Base-by-base conservation (phyloP, 352 stramenopile species). In the Pythium grandisporangium region DNA sequence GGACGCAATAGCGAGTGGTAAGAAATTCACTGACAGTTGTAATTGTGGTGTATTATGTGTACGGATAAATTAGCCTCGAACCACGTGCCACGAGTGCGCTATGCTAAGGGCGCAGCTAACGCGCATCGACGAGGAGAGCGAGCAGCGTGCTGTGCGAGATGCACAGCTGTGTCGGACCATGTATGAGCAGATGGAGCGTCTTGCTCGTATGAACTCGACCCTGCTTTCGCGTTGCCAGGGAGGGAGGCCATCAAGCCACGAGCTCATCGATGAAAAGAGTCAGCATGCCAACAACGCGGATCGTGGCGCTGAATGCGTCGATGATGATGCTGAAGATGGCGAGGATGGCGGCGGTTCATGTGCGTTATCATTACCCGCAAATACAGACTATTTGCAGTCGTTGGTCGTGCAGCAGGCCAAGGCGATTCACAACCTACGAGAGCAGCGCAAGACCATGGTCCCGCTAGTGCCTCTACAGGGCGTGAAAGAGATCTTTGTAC, bases 151-250 rank as follows among this genome's bases (percentile, higher is more conserved):
- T 12, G 26, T 32, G 19, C 29, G 37, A 5, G 68, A 80, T 26
- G 56, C 68, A 17, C 36, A 62, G 8, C 51, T 65, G 20, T 77
- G 68, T 19, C 32, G 59, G 2, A 47, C 42, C 6, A 73, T 80
- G 51, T 70, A 58, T 32, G 55, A 72, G 27, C 59, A 70, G 19
- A 65, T 80, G 51, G 50, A 80, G 48, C 48, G 53, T 20, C 51
- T 80, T 20, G 64, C 58, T 24, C 45, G 37, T 12, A 48, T 77
- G 13, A 77, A 77, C 24, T 25, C 51, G 23, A 47, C 53, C 13
- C 36, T 68, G 0, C 17, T 42, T 32, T 14, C 8, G 10, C 27
- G 27, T 32, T 32, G 8, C 14, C 27, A 32, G 27, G 27, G 8
- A 32, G 8, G 27, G 27, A 32, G 27, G 10, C 14, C 27, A 14